Conservation (phyloP, 306 rosid species). For the Psophocarpus tetragonolobus region DNA sequence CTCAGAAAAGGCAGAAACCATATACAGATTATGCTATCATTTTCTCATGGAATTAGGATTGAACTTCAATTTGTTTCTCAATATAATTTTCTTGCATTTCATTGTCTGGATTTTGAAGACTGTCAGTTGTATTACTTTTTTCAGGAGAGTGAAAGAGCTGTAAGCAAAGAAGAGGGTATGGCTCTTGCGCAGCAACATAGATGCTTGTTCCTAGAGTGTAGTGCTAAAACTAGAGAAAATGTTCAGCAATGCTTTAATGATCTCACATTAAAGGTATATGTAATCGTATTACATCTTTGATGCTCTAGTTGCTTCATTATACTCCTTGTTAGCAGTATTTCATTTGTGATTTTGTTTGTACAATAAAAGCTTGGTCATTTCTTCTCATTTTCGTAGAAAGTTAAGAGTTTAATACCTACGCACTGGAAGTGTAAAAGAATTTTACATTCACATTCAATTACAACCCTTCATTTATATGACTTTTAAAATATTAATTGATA, state of each 20-base stretch:
- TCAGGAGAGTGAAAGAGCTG: conserved; percentile 78
- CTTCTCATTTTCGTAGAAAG: background rate
- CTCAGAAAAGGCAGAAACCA: conserved; percentile 16
- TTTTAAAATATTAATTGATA: too few species aligned
- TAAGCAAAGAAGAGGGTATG: conserved; percentile 78
- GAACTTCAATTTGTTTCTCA: background rate
- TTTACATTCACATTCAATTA: too few species aligned
- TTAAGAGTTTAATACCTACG: too few species aligned
- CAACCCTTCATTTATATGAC: too few species aligned
- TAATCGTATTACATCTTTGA: background rate
- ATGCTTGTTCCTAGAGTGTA: conserved; percentile 76
- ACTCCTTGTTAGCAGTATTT: background rate
- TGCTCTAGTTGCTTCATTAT: background rate
- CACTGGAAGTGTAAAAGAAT: too few species aligned
- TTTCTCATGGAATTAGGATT: background rate
- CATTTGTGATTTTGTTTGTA: background rate
- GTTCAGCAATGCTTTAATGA: conserved; percentile 79
- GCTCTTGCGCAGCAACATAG: conserved; percentile 76
- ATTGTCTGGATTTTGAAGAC: conserved; percentile 20
- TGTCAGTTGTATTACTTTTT: background rate
- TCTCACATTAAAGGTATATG: conserved; percentile 64
- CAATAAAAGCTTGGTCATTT: background rate
- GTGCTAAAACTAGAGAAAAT: conserved; percentile 82
- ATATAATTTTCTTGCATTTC: background rate
- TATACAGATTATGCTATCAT: background rate